These are phyloP conservation scores for Penicillium alfredii DNA, from an alignment of 495 filamentous ascomycete species.

Conservation along the genomic window DNA sequence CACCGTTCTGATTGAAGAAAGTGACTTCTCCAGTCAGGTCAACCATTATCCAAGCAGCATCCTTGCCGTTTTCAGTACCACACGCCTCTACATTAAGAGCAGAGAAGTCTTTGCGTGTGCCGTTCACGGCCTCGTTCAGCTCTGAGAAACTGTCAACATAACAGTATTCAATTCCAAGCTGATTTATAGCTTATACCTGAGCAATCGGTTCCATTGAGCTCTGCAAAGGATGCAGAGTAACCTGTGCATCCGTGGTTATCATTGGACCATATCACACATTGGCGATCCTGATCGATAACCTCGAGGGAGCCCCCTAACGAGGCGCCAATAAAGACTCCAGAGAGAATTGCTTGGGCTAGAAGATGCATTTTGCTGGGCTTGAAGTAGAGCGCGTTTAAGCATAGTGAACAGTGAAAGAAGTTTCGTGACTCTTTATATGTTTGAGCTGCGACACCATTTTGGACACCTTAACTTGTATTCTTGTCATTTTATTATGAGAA, in stretches of 20 bases:
- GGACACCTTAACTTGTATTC: too few species aligned
- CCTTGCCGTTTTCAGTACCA: neutral
- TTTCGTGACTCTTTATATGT: too few species aligned
- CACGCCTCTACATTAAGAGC: neutral
- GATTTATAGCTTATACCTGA: constrained; percentile 1
- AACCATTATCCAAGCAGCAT: constrained; percentile 4
- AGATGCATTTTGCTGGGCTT: too few species aligned
- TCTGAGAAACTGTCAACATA: neutral
- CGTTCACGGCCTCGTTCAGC: neutral
- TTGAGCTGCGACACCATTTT: too few species aligned
- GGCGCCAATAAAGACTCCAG: neutral
- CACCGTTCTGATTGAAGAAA: constrained; percentile 7
- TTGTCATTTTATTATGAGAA: too few species aligned
- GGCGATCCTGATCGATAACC: constrained; percentile 1
- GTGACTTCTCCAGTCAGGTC: constrained; percentile 2
- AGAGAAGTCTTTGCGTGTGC: neutral
- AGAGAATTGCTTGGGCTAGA: neutral
- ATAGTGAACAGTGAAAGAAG: too few species aligned
- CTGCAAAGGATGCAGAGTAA: constrained; percentile 8
- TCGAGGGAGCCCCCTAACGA: neutral
- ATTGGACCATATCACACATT: constrained; percentile 9
- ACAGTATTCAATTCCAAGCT: neutral
- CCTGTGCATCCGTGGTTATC: constrained; percentile 9
- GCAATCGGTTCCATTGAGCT: constrained; percentile 7
- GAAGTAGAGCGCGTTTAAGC: neutral